Evolutionary conservation across 2,329 filamentous ascomycete genomes (phyloP).

Genomic region (Thielaviopsis punctulata): DNA sequence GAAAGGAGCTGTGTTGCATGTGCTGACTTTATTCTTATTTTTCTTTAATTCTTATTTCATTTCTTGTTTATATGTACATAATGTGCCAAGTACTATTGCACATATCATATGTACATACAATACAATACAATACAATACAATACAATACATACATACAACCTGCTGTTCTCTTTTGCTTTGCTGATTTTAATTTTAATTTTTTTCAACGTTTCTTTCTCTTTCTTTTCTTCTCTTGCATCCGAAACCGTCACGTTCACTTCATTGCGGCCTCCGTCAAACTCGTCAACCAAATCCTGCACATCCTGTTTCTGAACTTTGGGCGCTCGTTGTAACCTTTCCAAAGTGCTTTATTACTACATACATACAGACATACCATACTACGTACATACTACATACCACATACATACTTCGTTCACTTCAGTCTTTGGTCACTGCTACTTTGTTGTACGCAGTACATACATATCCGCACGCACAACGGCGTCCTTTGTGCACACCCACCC

Average conservation of each 20-base stretch:
- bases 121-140: no score
- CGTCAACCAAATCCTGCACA: not conserved
- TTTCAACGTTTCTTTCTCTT: not conserved
- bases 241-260: no score
- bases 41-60: not conserved
- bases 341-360: not conserved
- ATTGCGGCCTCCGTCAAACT: not conserved
- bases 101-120: no score
- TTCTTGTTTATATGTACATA: not conserved
- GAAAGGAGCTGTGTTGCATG: not conserved
- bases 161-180: no score
- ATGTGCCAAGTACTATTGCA: not conserved
- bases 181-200: conserved; percentile 1
- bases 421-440: no score
- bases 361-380: not conserved
- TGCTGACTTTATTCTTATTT: conserved; percentile 2
- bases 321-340: not conserved
- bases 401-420: no score
- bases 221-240: not conserved
- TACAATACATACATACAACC: no score
- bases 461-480: no score
- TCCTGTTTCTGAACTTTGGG: not conserved
- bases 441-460: no score
- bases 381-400: no score
- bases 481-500: no score